phyloP scores from a whole-genome alignment of 2,329 filamentous ascomycete species.

The Tolypocladium tundrense region DNA sequence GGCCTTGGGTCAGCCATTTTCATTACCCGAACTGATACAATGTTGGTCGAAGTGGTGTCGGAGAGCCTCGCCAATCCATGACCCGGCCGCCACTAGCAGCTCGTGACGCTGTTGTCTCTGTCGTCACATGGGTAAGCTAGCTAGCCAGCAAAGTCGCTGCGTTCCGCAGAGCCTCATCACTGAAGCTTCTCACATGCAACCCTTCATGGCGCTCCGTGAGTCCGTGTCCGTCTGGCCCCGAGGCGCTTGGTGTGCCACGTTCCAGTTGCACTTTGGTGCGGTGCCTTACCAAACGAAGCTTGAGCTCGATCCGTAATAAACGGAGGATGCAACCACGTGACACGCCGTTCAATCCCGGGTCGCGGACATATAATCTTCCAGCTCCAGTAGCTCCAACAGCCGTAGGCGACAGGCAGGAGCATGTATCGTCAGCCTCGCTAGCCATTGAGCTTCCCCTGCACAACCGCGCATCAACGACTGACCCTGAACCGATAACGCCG shows the following conservation, averaged over 20 bases:
- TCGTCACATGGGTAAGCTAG: background rate
- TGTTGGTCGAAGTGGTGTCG: too few species aligned
- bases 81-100: too few species aligned
- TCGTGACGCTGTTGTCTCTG: background rate
- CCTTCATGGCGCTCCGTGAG: background rate
- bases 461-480: background rate
- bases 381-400: background rate
- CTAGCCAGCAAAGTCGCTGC: background rate
- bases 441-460: background rate
- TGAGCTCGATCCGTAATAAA: too few species aligned
- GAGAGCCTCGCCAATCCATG: too few species aligned
- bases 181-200: background rate
- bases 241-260: too few species aligned
- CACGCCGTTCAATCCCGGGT: background rate
- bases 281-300: too few species aligned
- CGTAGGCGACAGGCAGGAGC: background rate
- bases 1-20: too few species aligned
- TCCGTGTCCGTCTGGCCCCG: too few species aligned
- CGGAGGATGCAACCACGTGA: background rate
- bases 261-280: too few species aligned
- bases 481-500: background rate
- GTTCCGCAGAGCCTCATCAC: background rate
- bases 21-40: too few species aligned
- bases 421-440: slow-evolving; percentile 8
- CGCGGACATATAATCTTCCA: background rate